A percentile compares a stretch with the other conserved stretches of the same genome.
Evolutionary conservation across 306 rosid genomes (phyloP).

Genomic region (Cucurbita maxima): DNA sequence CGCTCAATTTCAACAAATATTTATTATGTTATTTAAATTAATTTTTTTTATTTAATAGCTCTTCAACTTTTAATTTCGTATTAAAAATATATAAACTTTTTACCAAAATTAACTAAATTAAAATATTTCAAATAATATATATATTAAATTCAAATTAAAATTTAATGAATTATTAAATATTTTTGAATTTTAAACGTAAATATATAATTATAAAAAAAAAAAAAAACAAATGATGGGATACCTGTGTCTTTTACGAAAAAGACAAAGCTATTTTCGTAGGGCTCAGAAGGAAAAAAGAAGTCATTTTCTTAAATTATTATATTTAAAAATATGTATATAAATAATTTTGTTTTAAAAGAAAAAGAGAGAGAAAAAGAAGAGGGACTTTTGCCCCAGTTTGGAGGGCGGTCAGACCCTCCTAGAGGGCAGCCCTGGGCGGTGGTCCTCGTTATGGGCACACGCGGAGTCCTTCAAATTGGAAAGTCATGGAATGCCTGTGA

Average conservation of each 20-base stretch:
- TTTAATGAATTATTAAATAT: too few species aligned
- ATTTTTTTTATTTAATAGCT: too few species aligned
- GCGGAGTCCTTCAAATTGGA: not conserved
- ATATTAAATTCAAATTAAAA: too few species aligned
- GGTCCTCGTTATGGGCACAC: not conserved
- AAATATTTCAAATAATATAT: not conserved
- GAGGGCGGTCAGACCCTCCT: constrained; percentile 2
- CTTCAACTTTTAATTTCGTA: too few species aligned
- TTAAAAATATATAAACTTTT: too few species aligned
- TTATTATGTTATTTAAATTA: too few species aligned
- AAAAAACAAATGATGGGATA: not conserved
- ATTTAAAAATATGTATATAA: too few species aligned
- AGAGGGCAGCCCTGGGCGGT: not conserved
- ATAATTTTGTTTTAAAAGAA: too few species aligned
- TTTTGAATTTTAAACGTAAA: too few species aligned
- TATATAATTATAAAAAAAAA: too few species aligned
- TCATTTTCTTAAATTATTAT: not conserved
- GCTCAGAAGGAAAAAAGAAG: not conserved
- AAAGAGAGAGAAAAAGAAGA: not conserved
- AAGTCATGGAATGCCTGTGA: not conserved
- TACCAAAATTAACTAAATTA: too few species aligned
- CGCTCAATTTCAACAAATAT: too few species aligned
- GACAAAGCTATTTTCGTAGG: not conserved
- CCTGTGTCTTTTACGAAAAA: not conserved
- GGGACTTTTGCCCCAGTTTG: constrained; percentile 4